Base-by-base conservation (phyloP, 78 protist species). In the Dictyostelium firmibasis region DNA sequence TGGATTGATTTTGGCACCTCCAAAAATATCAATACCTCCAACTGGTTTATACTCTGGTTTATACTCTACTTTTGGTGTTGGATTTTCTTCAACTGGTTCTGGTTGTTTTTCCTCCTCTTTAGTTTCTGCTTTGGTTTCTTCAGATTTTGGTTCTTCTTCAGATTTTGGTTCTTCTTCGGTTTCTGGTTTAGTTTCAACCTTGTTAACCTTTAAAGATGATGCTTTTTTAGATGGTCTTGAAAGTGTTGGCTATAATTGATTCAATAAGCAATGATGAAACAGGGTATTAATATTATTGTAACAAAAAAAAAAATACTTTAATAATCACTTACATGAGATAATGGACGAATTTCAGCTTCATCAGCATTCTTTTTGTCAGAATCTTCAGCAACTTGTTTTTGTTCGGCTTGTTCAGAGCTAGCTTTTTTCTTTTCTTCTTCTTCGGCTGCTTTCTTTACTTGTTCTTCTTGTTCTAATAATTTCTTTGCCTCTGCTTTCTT, bases 161-260 rank as follows among this genome's bases (percentile, higher is more conserved):
- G 20, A 5, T 38, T n/a, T 29, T 69, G 91, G 36, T 84, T 14
- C n/a, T 84, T 43, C 38, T 6, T 4, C 23, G 13, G 77, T 27
- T 69, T 82, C 31, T 60, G 77, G 4, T 74, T 85, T 84, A 25
- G 50, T 27, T 44, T 23, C 69, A 23, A 18, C 84, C 27, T 44
- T 70, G 50, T 36, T 74, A 23, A 44, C 9, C 50, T 38, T 79
- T 47, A n/a, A 44, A 8, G 53, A 50, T 50, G 62, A 50, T 50
- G 62, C 0, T 72, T 74, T 85, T 23, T 72, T 85, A 1, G 91
- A 72, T 87, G 93, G 93, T 78, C 93, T 76, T 35, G 93, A 87
- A 25, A 87, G 62, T 2, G 93, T 87, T 57, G 31, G 79, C 83
- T 77, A 77, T 53, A n/a, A n/a, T n/a, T n/a, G n/a, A n/a, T n/a